These are phyloP conservation scores for Trichoderma asperellum DNA, from an alignment of 2,329 filamentous ascomycete genomes.

Conservation along the genomic window DNA sequence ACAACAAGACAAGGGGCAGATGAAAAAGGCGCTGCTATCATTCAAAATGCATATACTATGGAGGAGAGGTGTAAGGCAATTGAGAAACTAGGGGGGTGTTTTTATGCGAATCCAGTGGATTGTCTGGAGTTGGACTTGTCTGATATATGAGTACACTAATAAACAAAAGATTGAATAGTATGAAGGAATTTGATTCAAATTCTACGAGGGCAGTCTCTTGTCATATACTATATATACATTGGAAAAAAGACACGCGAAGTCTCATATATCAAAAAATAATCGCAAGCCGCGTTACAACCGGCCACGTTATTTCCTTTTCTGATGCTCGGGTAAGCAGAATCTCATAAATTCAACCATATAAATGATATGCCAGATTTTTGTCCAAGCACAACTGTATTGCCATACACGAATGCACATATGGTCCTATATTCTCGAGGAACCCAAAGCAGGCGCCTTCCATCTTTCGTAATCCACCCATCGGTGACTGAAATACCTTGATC, in stretches of 20 bases:
- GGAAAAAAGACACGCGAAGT: no score
- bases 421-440: background rate
- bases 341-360: background rate
- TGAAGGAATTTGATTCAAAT: no score
- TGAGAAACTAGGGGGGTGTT: background rate
- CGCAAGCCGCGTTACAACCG: background rate
- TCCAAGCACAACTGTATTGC: background rate
- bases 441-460: background rate
- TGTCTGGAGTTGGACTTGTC: background rate
- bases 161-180: no score
- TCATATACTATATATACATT: no score
- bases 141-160: no score
- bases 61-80: conserved; percentile 1
- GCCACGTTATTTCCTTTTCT: background rate
- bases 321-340: background rate
- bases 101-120: background rate
- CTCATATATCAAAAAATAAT: no score
- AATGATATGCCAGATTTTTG: background rate
- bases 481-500: background rate
- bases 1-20: background rate
- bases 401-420: background rate
- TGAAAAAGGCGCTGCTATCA: background rate
- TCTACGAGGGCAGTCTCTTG: no score
- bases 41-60: background rate
- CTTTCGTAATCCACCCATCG: background rate